Evolutionary conservation across 768 basidiomycete species (phyloP).

Genomic region (Tubosaeta sp.): DNA sequence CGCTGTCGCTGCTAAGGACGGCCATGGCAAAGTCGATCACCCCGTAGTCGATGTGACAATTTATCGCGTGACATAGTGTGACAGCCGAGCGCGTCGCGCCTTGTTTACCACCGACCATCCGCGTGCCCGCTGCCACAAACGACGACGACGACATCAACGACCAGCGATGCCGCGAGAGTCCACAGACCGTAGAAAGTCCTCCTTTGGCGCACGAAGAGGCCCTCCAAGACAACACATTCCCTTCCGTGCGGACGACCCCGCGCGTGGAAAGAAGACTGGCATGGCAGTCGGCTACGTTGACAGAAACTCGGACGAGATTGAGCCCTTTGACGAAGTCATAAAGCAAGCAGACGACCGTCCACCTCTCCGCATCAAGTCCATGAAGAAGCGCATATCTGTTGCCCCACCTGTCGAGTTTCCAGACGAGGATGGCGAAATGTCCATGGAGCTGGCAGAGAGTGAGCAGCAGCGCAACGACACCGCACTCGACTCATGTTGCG

Average conservation of each 20-base stretch:
- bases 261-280: slow-evolving; percentile 79
- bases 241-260: slow-evolving; percentile 72
- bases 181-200: slow-evolving; percentile 31
- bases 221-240: slow-evolving; percentile 68
- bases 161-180: slow-evolving; percentile 25
- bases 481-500: slow-evolving; percentile 2
- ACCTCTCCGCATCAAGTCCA: slow-evolving; percentile 51
- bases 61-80: slow-evolving; percentile 24
- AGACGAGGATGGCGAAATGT: slow-evolving; percentile 62
- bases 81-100: slow-evolving; percentile 20
- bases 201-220: slow-evolving; percentile 48
- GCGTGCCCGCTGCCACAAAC: slow-evolving; percentile 11
- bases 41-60: slow-evolving; percentile 12
- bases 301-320: slow-evolving; percentile 76
- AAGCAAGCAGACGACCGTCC: slow-evolving; percentile 65
- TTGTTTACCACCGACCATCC: slow-evolving; percentile 24
- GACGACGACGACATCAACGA: slow-evolving; percentile 1
- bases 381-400: slow-evolving; percentile 45
- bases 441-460: slow-evolving; percentile 78
- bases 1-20: slow-evolving; percentile 15
- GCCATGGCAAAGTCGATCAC: slow-evolving; percentile 13
- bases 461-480: slow-evolving; percentile 23
- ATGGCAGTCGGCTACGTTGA: slow-evolving; percentile 64
- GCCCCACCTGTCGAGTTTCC: slow-evolving; percentile 36
- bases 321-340: slow-evolving; percentile 73